Percentiles rank a stretch among this genome's conserved stretches.
Conservation (phyloP, 768 basidiomycete genomes). For the Sutorius australiensis region DNA sequence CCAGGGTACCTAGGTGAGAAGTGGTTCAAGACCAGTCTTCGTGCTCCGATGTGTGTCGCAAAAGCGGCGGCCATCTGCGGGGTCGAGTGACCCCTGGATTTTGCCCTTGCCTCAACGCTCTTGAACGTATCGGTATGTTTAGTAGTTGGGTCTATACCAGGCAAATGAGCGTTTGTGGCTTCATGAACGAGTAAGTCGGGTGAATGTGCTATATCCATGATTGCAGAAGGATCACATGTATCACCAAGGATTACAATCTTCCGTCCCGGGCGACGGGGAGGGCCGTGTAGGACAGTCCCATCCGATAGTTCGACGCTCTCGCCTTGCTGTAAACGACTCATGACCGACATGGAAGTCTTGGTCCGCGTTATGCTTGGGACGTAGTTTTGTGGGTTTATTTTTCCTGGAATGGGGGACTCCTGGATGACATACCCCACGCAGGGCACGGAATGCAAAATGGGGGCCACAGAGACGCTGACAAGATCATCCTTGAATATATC, state of each 20-base stretch:
- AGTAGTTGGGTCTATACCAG: conserved; percentile 54
- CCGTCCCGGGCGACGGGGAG: conserved; percentile 59
- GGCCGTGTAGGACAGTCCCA: conserved; percentile 69
- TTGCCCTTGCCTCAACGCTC: conserved; percentile 58
- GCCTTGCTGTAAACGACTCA: conserved; percentile 65
- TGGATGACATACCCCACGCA: conserved; percentile 76
- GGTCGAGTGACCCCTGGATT: conserved; percentile 83
- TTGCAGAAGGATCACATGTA: conserved; percentile 74
- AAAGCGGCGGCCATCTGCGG: conserved; percentile 88
- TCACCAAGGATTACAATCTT: conserved; percentile 84
- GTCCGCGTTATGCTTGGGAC: conserved; percentile 67
- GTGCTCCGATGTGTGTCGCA: conserved; percentile 61
- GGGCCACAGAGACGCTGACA: conserved; percentile 69
- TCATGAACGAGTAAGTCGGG: conserved; percentile 82
- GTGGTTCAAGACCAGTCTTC: conserved; percentile 72
- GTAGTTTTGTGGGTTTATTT: conserved; percentile 66
- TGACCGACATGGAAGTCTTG: conserved; percentile 61
- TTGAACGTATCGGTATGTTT: conserved; percentile 60
- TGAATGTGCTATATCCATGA: conserved; percentile 54
- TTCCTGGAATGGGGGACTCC: conserved; percentile 72
- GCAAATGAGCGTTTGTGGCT: conserved; percentile 83
- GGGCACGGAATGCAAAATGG: conserved; percentile 75
- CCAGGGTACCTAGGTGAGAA: conserved; percentile 81
- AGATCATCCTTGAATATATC: conserved; percentile 55
- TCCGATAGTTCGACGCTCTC: conserved; percentile 61